Evolutionary conservation across 768 basidiomycete genomes (phyloP).

Genomic region (Amanita inopinata): DNA sequence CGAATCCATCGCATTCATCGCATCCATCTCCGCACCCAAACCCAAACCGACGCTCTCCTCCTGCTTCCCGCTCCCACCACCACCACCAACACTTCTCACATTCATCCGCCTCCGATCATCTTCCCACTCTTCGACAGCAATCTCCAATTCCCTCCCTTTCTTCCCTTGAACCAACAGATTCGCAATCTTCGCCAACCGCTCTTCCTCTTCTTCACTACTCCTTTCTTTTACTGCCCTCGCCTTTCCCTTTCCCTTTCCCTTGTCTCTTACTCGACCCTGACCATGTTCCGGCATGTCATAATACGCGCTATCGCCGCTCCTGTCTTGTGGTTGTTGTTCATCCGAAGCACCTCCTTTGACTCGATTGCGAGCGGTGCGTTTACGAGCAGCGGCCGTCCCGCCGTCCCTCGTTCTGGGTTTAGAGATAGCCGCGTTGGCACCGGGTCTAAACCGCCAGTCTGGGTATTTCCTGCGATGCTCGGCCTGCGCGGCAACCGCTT

Average conservation of each 20-base stretch:
- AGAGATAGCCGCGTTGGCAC: conserved; percentile 32
- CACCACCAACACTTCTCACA: neutral
- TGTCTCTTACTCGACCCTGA: conserved; percentile 14
- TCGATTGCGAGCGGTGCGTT: conserved; percentile 9
- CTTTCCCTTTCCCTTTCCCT: conserved; percentile 19
- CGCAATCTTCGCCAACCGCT: conserved; percentile 59
- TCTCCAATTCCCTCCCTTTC: conserved; percentile 50
- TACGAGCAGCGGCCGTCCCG: conserved; percentile 15
- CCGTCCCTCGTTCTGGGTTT: conserved; percentile 25
- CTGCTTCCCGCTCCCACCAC: neutral
- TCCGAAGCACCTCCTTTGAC: neutral
- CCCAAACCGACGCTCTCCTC: too few species aligned
- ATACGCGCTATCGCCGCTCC: conserved; percentile 29
- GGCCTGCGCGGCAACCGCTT: conserved; percentile 58
- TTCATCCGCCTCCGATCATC: conserved; percentile 17
- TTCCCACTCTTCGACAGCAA: conserved; percentile 58
- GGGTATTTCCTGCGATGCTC: conserved; percentile 71
- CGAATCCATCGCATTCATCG: too few species aligned
- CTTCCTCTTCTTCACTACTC: conserved; percentile 27
- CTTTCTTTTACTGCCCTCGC: conserved; percentile 15
- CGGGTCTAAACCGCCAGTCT: conserved; percentile 75
- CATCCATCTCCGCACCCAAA: too few species aligned
- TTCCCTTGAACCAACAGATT: conserved; percentile 58
- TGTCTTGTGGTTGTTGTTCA: conserved; percentile 19
- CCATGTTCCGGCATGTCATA: conserved; percentile 16